phyloP scores from a whole-genome alignment of 1,139 yeast species.

The Kazachstania sp. region DNA sequence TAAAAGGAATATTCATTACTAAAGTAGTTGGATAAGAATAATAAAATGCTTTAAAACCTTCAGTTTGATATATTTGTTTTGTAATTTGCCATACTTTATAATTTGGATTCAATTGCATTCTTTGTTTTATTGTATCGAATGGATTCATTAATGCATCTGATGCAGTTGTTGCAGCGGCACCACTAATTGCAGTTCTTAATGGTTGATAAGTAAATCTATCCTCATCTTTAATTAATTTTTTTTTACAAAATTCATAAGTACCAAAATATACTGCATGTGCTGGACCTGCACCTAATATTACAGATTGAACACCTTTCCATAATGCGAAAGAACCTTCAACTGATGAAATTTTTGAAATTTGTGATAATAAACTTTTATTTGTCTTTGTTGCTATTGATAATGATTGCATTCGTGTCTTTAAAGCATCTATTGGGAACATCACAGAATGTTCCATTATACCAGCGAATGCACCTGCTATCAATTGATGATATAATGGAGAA shows the following conservation, averaged over 20 bases:
- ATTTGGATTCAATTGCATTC: constrained; percentile 50
- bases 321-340: constrained; percentile 82
- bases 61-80: constrained; percentile 48
- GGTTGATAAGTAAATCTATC: constrained; percentile 40
- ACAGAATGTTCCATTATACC: constrained; percentile 98
- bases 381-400: constrained; percentile 16
- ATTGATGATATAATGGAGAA: constrained; percentile 74
- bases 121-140: constrained; percentile 86
- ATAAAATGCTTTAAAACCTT: constrained; percentile 79
- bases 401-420: constrained; percentile 93
- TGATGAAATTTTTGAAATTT: constrained; percentile 67
- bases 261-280: constrained; percentile 96
- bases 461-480: constrained; percentile 91
- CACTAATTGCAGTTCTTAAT: constrained; percentile 76
- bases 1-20: constrained; percentile 88
- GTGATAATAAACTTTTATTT: constrained; percentile 36
- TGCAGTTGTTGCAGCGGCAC: constrained; percentile 84
- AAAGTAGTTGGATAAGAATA: constrained; percentile 92
- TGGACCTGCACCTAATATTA: constrained; percentile 94
- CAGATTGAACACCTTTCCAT: constrained; percentile 93
- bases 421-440: constrained; percentile 93
- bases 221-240: constrained; percentile 22
- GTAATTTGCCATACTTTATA: constrained; percentile 34
- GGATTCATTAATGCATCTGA: constrained; percentile 97
- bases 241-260: constrained; percentile 78